Percentiles rank a stretch among this genome's conserved stretches.
phyloP scores from a whole-genome alignment of 2,329 filamentous ascomycete genomes.

The Microdochium bolleyi region DNA sequence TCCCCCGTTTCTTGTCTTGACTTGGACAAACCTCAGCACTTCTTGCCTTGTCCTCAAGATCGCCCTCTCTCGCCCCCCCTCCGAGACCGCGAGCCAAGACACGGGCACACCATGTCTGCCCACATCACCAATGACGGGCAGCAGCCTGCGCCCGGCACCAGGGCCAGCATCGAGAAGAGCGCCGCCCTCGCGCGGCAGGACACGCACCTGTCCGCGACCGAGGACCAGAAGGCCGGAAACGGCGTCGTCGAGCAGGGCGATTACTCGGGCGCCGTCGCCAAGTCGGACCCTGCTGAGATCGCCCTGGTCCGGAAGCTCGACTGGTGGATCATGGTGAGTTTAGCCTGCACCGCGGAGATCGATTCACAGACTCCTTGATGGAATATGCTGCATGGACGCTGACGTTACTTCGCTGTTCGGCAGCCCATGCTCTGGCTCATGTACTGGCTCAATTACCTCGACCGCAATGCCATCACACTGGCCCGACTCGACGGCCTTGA shows the following conservation, averaged over 20 bases:
- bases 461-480: constrained; percentile 35
- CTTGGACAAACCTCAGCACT: no score
- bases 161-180: not conserved
- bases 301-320: not conserved
- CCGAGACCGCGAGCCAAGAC: no score
- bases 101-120: no score
- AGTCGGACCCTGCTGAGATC: not conserved
- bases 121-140: no score
- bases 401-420: not conserved
- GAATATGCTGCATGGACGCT: not conserved
- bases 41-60: no score
- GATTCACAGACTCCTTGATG: not conserved
- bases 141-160: no score
- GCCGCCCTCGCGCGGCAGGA: not conserved
- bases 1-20: no score
- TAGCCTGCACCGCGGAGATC: not conserved
- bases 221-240: not conserved
- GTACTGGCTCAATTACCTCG: constrained; percentile 31
- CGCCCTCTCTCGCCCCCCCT: no score
- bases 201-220: not conserved
- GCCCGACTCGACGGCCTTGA: constrained; percentile 19
- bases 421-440: constrained; percentile 2
- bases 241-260: not conserved
- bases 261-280: not conserved
- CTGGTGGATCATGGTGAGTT: constrained; percentile 1